Percentiles rank a stretch among this genome's conserved stretches.
These are phyloP conservation scores for Penicillium argentinense DNA, from an alignment of 495 filamentous ascomycete species.

Conservation along the genomic window DNA sequence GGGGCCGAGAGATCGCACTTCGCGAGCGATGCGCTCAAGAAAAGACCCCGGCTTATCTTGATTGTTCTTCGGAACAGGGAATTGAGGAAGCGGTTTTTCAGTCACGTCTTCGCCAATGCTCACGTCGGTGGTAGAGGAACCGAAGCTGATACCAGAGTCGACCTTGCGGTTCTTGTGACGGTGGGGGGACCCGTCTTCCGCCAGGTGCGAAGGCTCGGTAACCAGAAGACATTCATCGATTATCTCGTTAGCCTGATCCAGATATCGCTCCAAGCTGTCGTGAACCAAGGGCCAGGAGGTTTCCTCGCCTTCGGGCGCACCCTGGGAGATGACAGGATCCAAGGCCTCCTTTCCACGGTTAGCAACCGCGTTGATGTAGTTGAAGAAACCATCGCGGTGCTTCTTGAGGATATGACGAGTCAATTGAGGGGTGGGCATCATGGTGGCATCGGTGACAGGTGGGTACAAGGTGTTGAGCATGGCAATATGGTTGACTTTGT, in stretches of 20 bases:
- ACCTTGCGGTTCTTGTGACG: conserved; percentile 52
- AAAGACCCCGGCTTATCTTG: conserved; percentile 43
- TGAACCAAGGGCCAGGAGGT: conserved; percentile 59
- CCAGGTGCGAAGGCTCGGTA: conserved; percentile 46
- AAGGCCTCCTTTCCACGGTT: conserved; percentile 57
- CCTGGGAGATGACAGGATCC: conserved; percentile 53
- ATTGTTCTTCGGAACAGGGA: conserved; percentile 28
- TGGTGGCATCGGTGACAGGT: conserved; percentile 46
- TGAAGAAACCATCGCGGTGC: conserved; percentile 67
- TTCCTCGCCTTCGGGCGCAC: conserved; percentile 46
- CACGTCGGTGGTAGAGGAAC: conserved; percentile 33
- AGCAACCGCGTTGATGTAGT: conserved; percentile 61
- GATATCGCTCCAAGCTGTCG: conserved; percentile 59
- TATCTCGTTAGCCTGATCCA: conserved; percentile 56
- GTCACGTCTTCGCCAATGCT: conserved; percentile 26
- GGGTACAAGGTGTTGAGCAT: conserved; percentile 80
- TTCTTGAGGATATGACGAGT: conserved; percentile 51
- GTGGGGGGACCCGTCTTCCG: conserved; percentile 26
- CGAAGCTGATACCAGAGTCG: conserved; percentile 66
- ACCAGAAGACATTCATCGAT: conserved; percentile 60
- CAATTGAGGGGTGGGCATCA: conserved; percentile 54
- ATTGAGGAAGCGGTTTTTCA: conserved; percentile 50
- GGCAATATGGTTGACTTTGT: conserved; percentile 69
- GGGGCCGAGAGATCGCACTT: conserved; percentile 51
- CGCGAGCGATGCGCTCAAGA: conserved; percentile 59